phyloP scores from a whole-genome alignment of 2,329 filamentous ascomycete genomes.

The Botrytis galanthina region DNA sequence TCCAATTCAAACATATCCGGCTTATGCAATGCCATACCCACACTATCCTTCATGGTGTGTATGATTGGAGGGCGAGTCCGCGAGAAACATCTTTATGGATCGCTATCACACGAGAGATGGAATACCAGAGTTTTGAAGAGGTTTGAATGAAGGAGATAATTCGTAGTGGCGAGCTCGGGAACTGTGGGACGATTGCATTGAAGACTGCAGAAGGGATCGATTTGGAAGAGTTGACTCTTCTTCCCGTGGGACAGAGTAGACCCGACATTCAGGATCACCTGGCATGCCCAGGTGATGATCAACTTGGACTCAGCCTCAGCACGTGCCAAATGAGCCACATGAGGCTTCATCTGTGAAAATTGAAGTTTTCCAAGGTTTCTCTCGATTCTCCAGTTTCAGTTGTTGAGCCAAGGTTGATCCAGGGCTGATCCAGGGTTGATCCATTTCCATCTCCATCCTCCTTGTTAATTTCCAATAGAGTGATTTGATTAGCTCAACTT shows the following conservation, averaged over 20 bases:
- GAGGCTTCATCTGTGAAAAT: not conserved
- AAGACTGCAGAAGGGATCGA: not conserved
- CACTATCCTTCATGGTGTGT: constrained; percentile 18
- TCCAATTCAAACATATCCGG: not conserved
- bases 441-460: not conserved
- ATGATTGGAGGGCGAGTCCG: not conserved
- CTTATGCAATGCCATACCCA: not conserved
- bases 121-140: not conserved
- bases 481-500: not conserved
- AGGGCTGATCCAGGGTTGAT: not conserved
- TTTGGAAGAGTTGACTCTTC: not conserved
- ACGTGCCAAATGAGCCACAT: not conserved
- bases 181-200: not conserved
- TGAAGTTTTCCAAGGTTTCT: not conserved
- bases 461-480: not conserved
- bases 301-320: not conserved
- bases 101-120: too few relatives aligned
- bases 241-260: not conserved
- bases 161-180: too few relatives aligned
- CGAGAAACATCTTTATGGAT: not conserved
- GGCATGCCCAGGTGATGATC: too few relatives aligned
- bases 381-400: not conserved
- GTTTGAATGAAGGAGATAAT: not conserved
- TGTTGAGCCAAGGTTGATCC: not conserved
- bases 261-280: not conserved